Conservation (phyloP, 805 yeast genomes). For the Starmerella roubikii region DNA sequence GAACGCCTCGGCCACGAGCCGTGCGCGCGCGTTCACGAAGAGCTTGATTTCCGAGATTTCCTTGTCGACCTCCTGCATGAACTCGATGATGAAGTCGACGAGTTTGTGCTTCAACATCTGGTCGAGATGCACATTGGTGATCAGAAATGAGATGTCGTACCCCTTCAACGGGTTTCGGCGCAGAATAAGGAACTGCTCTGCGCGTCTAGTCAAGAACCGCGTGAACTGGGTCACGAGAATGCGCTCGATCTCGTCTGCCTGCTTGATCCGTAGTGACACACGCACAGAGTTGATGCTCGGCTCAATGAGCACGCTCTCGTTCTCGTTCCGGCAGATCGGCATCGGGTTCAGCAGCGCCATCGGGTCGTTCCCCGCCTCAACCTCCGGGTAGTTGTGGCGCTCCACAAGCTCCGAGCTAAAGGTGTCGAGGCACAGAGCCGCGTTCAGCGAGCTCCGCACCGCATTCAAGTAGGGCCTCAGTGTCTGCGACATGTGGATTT, state of each 20-base stretch:
- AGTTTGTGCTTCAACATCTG: slow-evolving; percentile 88
- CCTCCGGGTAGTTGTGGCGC: slow-evolving; percentile 94
- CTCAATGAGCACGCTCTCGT: slow-evolving; percentile 83
- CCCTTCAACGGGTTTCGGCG: slow-evolving; percentile 85
- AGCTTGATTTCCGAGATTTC: slow-evolving; percentile 97
- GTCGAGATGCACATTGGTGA: slow-evolving; percentile 91
- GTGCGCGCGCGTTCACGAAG: slow-evolving; percentile 91
- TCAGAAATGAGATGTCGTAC: slow-evolving; percentile 82
- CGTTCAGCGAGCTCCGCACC: slow-evolving; percentile 83
- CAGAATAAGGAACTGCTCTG: slow-evolving; percentile 82
- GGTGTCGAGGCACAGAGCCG: slow-evolving; percentile 83
- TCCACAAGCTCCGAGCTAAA: slow-evolving; percentile 92
- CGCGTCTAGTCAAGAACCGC: slow-evolving; percentile 84
- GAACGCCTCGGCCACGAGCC: slow-evolving; percentile 94
- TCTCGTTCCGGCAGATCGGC: slow-evolving; percentile 82
- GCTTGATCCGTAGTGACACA: slow-evolving; percentile 83
- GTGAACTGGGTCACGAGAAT: slow-evolving; percentile 91
- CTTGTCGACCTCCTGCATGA: slow-evolving; percentile 98
- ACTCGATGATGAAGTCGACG: slow-evolving; percentile 92
- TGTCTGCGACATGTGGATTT: slow-evolving; percentile 97
- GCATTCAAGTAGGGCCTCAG: slow-evolving; percentile 88
- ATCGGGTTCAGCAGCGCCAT: slow-evolving; percentile 81
- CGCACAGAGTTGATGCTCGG: slow-evolving; percentile 88
- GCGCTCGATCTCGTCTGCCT: slow-evolving; percentile 93
- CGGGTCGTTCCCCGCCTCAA: slow-evolving; percentile 71